Percentiles rank a stretch among this genome's conserved stretches.
Evolutionary conservation across 352 stramenopile genomes (phyloP).

Genomic region (Globisporangium recalcitrans): DNA sequence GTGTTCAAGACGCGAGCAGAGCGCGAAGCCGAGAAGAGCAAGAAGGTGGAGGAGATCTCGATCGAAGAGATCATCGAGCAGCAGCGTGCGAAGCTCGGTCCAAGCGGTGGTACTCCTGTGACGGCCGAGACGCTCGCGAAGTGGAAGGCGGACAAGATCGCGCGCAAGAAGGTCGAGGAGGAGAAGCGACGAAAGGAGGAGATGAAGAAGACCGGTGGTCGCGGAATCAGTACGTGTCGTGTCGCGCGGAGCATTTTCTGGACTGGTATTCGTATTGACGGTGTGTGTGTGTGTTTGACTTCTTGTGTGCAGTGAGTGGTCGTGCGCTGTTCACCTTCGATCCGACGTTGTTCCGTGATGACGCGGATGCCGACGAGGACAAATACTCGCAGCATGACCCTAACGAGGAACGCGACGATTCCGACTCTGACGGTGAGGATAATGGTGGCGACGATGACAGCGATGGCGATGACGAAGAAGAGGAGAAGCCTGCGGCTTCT

Average conservation of each 20-base stretch:
- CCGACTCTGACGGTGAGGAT: slow-evolving; percentile 25
- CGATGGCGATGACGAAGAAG: slow-evolving; percentile 20
- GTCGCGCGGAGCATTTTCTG: background rate
- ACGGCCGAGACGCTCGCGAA: slow-evolving; percentile 85
- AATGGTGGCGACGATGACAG: slow-evolving; percentile 58
- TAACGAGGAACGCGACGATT: slow-evolving; percentile 31
- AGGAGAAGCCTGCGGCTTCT: slow-evolving; percentile 37
- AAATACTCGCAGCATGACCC: slow-evolving; percentile 69
- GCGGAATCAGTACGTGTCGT: slow-evolving; percentile 72
- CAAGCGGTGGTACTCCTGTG: slow-evolving; percentile 79
- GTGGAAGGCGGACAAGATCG: slow-evolving; percentile 86
- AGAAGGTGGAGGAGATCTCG: slow-evolving; percentile 80
- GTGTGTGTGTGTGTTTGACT: slow-evolving; percentile 14
- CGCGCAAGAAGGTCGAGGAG: slow-evolving; percentile 73
- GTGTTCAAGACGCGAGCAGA: slow-evolving; percentile 88
- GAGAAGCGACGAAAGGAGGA: slow-evolving; percentile 81
- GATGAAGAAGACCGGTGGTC: slow-evolving; percentile 80
- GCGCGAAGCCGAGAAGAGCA: slow-evolving; percentile 76
- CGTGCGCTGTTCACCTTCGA: slow-evolving; percentile 89
- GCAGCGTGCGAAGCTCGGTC: slow-evolving; percentile 83
- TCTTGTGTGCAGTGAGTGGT: slow-evolving; percentile 71
- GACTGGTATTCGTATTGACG: slow-evolving; percentile 5
- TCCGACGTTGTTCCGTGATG: slow-evolving; percentile 88
- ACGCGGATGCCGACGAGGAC: slow-evolving; percentile 85
- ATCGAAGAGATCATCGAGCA: slow-evolving; percentile 91